These are phyloP conservation scores for Sutorius australiensis DNA, from an alignment of 768 basidiomycete genomes.

Conservation along the genomic window DNA sequence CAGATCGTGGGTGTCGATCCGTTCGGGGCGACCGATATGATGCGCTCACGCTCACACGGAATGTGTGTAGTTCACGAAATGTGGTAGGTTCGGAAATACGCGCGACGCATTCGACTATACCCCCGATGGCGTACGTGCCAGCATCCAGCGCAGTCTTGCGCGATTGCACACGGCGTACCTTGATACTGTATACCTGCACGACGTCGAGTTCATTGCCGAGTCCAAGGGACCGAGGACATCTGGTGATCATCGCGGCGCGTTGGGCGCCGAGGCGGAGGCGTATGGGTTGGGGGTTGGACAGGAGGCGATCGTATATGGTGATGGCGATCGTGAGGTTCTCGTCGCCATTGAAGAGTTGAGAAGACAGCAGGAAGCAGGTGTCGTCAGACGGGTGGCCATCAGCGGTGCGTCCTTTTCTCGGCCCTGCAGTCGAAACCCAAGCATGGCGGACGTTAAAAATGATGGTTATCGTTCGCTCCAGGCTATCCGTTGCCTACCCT, in stretches of 20 bases:
- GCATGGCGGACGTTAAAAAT: neutral
- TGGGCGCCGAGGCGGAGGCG: constrained; percentile 47
- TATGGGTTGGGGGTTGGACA: constrained; percentile 66
- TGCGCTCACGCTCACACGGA: neutral
- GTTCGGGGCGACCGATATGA: neutral
- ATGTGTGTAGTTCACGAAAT: constrained; percentile 70
- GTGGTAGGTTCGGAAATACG: constrained; percentile 65
- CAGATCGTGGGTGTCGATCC: constrained; percentile 47
- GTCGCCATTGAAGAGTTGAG: constrained; percentile 63
- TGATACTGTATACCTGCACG: constrained; percentile 80
- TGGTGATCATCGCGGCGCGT: constrained; percentile 56
- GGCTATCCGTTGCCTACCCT: constrained; percentile 81
- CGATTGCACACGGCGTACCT: constrained; percentile 75
- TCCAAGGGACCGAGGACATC: constrained; percentile 43
- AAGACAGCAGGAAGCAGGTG: constrained; percentile 66
- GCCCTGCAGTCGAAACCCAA: neutral
- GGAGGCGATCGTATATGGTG: constrained; percentile 54
- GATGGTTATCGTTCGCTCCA: constrained; percentile 23
- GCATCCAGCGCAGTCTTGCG: constrained; percentile 61
- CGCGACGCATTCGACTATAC: constrained; percentile 68
- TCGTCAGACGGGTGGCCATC: constrained; percentile 73
- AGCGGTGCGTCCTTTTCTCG: constrained; percentile 48
- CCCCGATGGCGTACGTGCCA: constrained; percentile 58
- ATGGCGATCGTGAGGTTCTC: constrained; percentile 70
- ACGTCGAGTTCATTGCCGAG: constrained; percentile 73